Conservation (phyloP, 2,329 filamentous ascomycete genomes). For the Colletotrichum sidae region DNA sequence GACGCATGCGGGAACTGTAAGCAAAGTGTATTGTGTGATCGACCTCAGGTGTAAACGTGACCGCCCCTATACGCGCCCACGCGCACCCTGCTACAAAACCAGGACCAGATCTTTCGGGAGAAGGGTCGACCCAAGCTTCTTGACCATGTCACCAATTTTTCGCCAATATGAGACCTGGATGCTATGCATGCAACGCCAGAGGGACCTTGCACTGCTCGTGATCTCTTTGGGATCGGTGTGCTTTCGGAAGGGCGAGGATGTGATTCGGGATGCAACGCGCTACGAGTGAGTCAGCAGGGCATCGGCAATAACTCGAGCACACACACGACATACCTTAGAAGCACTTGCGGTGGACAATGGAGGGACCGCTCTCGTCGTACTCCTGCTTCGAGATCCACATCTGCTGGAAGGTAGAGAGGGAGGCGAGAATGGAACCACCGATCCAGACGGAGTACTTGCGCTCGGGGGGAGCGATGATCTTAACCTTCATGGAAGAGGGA, state of each 20-base stretch:
- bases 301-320: background rate
- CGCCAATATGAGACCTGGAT: conserved; percentile 66
- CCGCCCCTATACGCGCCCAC: conserved; percentile 60
- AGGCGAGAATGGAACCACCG: conserved; percentile 99
- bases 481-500: conserved; percentile 99
- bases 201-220: conserved; percentile 56
- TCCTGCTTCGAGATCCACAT: conserved; percentile 99
- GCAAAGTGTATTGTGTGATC: conserved; percentile 68
- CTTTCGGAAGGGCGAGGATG: conserved; percentile 48
- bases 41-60: conserved; percentile 65
- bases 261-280: conserved; percentile 33
- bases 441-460: conserved; percentile 99
- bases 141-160: conserved; percentile 69
- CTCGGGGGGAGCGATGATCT: conserved; percentile 99
- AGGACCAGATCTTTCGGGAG: conserved; percentile 60
- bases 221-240: conserved; percentile 58
- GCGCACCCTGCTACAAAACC: conserved; percentile 64
- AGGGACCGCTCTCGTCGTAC: conserved; percentile 99
- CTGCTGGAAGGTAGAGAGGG: conserved; percentile 99
- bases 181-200: conserved; percentile 60
- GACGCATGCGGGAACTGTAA: conserved; percentile 40
- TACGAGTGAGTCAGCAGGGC: background rate
- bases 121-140: conserved; percentile 63
- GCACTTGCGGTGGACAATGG: conserved; percentile 99
- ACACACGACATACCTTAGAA: conserved; percentile 81